phyloP scores from a whole-genome alignment of 2,329 filamentous ascomycete species.

The Ceratocystis variospora region DNA sequence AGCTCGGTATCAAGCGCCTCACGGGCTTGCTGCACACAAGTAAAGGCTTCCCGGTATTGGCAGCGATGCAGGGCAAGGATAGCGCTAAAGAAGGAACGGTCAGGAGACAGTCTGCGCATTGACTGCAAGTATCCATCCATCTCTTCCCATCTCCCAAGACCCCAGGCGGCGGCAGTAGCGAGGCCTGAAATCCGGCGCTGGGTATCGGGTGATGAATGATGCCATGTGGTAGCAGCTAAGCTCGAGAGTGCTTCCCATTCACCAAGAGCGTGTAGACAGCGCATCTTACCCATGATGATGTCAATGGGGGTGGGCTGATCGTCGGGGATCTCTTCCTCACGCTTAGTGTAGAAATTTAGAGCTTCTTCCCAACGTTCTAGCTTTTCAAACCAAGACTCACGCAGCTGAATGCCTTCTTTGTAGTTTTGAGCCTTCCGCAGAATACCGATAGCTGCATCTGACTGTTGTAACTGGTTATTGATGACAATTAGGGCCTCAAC shows the following conservation, averaged over 20 bases:
- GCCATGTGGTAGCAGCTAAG: conserved; percentile 86
- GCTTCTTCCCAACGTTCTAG: conserved; percentile 97
- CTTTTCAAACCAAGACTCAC: conserved; percentile 99
- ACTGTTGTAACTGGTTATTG: conserved; percentile 98
- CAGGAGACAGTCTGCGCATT: conserved; percentile 86
- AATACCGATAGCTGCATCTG: conserved; percentile 95
- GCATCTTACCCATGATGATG: conserved; percentile 99
- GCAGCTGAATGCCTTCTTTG: conserved; percentile 79
- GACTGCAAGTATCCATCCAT: conserved; percentile 96
- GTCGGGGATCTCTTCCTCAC: conserved; percentile 28
- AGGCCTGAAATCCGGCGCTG: conserved; percentile 84
- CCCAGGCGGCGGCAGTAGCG: conserved; percentile 92
- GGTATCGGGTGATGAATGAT: conserved; percentile 73
- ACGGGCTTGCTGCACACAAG: conserved; percentile 78
- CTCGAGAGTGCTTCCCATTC: conserved; percentile 92
- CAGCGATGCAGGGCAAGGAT: conserved; percentile 92
- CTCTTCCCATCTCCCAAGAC: conserved; percentile 87
- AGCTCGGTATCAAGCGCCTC: conserved; percentile 92
- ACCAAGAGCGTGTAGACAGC: conserved; percentile 87
- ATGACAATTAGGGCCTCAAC: conserved; percentile 97
- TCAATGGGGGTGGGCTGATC: conserved; percentile 59
- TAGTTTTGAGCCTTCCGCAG: conserved; percentile 91
- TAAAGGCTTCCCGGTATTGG: conserved; percentile 81
- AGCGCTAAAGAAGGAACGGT: conserved; percentile 93
- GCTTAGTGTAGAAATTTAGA: conserved; percentile 76